A percentile compares a stretch with the other conserved stretches of the same genome.
Evolutionary conservation across 768 basidiomycete genomes (phyloP).

Genomic region (Xerocomellus amylosporus): DNA sequence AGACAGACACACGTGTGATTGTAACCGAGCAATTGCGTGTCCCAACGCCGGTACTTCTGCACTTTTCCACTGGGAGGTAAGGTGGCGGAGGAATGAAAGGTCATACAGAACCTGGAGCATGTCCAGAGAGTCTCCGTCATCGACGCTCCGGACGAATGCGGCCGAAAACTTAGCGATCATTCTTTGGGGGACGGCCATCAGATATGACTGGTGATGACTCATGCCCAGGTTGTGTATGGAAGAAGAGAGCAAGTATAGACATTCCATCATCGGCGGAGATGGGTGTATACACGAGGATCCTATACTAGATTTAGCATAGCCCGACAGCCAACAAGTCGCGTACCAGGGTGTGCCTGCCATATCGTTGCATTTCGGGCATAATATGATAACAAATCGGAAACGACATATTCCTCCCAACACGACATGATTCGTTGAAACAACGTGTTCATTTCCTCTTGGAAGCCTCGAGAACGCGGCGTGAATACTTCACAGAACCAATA

Average conservation of each 20-base stretch:
- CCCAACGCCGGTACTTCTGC: constrained; percentile 23
- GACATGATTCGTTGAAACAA: constrained; percentile 48
- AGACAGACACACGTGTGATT: constrained; percentile 27
- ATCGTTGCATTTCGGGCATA: constrained; percentile 14
- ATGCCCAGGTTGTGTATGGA: constrained; percentile 57
- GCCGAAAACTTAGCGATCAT: constrained; percentile 39
- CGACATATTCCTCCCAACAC: constrained; percentile 51
- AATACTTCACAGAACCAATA: constrained; percentile 3
- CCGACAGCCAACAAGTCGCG: constrained; percentile 1
- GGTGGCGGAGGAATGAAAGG: constrained; percentile 46
- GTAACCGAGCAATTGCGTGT: constrained; percentile 24
- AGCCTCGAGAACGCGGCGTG: constrained; percentile 39
- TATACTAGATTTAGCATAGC: constrained; percentile 15
- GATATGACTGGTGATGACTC: constrained; percentile 36
- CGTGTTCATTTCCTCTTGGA: constrained; percentile 40
- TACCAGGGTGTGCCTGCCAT: constrained; percentile 11
- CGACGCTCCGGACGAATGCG: constrained; percentile 32
- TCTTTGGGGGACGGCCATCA: constrained; percentile 36
- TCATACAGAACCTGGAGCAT: constrained; percentile 41
- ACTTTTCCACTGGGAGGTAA: constrained; percentile 34
- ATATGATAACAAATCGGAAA: constrained; percentile 27
- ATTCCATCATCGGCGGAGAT: constrained; percentile 53
- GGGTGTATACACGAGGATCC: constrained; percentile 36
- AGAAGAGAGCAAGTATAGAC: constrained; percentile 52
- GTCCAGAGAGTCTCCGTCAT: constrained; percentile 29